Conservation (phyloP, 371 early-diverging fungal species). For the Thermomucor indicae-seudaticae region DNA sequence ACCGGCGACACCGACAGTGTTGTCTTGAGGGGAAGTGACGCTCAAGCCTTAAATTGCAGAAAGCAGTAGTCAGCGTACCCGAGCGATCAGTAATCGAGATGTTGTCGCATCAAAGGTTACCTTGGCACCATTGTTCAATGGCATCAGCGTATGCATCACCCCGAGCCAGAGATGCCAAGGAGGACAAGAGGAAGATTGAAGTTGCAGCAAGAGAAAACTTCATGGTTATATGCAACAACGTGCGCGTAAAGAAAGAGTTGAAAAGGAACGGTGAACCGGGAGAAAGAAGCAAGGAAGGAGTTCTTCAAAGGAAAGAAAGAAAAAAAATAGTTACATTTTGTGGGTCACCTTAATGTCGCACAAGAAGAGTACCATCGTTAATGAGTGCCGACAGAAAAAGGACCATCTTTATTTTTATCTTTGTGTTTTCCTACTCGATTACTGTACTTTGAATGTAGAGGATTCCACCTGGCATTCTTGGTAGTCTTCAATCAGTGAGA, state of each 20-base stretch:
- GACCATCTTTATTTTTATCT: no score
- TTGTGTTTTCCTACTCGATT: no score
- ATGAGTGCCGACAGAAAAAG: no score
- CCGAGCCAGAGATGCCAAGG: slow-evolving; percentile 22
- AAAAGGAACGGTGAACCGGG: slow-evolving; percentile 3
- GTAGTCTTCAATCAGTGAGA: no score
- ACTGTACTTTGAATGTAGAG: no score
- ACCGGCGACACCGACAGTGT: slow-evolving; percentile 33
- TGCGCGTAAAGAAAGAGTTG: slow-evolving; percentile 4
- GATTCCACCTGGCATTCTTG: no score
- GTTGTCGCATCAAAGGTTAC: slow-evolving; percentile 8
- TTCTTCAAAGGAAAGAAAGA: slow-evolving; percentile 8
- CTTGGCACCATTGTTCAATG: slow-evolving; percentile 38
- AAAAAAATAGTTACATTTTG: slow-evolving; percentile 7
- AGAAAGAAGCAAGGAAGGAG: no score
- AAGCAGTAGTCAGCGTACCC: neutral
- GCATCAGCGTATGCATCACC: slow-evolving; percentile 44
- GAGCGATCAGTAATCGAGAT: neutral
- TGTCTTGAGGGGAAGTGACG: slow-evolving; percentile 11
- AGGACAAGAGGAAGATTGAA: slow-evolving; percentile 29
- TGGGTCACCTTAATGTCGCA: no score
- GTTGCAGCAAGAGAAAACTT: slow-evolving; percentile 45
- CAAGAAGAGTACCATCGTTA: no score
- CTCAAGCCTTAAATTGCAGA: slow-evolving; percentile 6
- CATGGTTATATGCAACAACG: slow-evolving; percentile 17